Base-by-base conservation (phyloP, 2,329 filamentous ascomycete genomes). In the Chaetothyriales sp. region DNA sequence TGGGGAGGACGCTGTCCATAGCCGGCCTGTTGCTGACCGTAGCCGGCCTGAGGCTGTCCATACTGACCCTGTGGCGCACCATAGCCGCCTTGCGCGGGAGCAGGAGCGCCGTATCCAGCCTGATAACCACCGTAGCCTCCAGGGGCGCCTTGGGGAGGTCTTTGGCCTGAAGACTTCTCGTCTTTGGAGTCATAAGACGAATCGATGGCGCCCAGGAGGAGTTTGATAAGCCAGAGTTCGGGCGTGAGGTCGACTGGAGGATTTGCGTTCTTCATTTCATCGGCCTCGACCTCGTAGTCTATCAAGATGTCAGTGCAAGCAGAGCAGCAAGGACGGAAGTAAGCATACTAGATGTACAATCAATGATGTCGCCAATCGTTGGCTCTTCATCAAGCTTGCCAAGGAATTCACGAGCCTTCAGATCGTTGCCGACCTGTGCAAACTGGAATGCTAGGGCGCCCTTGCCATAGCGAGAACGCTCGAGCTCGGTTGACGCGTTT, bases 271-370 rank as follows among this genome's bases (percentile, higher is more conserved):
- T 75, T 70, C 79, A 83, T 81, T 60, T 82, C 78, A 46, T 79
- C 77, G 54, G 79, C 78, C 62, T 83, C 80, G 56, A 80, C 78
- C 65, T 83, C 80, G 59, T 76, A 83, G 66, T 83, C 78, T 79
- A 58, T 44, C n/a, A 45, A 20, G n/a, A 19, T 10, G 49, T 54
- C 32, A 52, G 51, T 55, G 25, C n/a, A 4, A 15, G 39, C 19
- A 7, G n/a, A 20, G 48, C 10, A 15, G 10, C 1, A 28, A 52
- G 4, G 44, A 48, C 26, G 20, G 44, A 39, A 26, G 15, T 10
- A 25, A 54, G 70, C 76, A 64, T 72, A 81, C 78, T 83, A 19
- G 79, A 82, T 51, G 80, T 83, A 68, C 80, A 83, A 64, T 83
- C 80, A 51, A 83, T 75, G 63, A 82, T 66, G 15, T 70, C 64